A percentile compares a stretch with the other conserved stretches of the same genome.
These are phyloP conservation scores for Aspergillaceae sp. DNA, from an alignment of 2,329 filamentous ascomycete species.

Conservation along the genomic window DNA sequence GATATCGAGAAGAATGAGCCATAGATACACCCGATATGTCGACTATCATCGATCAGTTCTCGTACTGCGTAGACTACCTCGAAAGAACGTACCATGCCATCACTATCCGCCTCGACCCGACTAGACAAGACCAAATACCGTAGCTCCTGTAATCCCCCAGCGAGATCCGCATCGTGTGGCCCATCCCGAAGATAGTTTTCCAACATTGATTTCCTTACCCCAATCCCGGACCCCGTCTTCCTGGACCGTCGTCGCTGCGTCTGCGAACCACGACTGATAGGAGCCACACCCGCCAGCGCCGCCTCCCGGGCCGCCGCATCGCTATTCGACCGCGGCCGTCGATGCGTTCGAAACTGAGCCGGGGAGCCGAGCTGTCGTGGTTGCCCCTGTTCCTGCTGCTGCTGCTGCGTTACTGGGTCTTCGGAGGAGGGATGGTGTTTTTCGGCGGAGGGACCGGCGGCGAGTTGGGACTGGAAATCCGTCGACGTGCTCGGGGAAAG, in stretches of 20 bases:
- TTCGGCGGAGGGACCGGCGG: constrained; percentile 18
- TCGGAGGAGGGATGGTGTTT: constrained; percentile 11
- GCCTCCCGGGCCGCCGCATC: constrained; percentile 49
- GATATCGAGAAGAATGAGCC: constrained; percentile 86
- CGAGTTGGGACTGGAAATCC: constrained; percentile 32
- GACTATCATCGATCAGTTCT: constrained; percentile 50
- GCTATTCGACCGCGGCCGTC: constrained; percentile 62
- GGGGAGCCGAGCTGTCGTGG: constrained; percentile 3
- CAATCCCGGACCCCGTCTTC: constrained; percentile 39
- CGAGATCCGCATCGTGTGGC: constrained; percentile 58
- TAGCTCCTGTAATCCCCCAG: constrained; percentile 37
- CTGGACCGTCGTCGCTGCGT: constrained; percentile 29
- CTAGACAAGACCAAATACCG: constrained; percentile 43
- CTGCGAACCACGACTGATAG: constrained; percentile 4
- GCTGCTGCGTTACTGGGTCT: not conserved
- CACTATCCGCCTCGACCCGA: constrained; percentile 43
- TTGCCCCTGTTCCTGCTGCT: not conserved
- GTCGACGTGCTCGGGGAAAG: constrained; percentile 45
- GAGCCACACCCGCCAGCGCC: constrained; percentile 1
- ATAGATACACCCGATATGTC: constrained; percentile 85
- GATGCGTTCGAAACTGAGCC: constrained; percentile 18
- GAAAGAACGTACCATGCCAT: constrained; percentile 41
- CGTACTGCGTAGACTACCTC: not conserved
- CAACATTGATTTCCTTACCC: constrained; percentile 46
- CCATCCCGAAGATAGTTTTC: constrained; percentile 74